Conservation (phyloP, 345 rosid species). For the Garcia nutans region DNA sequence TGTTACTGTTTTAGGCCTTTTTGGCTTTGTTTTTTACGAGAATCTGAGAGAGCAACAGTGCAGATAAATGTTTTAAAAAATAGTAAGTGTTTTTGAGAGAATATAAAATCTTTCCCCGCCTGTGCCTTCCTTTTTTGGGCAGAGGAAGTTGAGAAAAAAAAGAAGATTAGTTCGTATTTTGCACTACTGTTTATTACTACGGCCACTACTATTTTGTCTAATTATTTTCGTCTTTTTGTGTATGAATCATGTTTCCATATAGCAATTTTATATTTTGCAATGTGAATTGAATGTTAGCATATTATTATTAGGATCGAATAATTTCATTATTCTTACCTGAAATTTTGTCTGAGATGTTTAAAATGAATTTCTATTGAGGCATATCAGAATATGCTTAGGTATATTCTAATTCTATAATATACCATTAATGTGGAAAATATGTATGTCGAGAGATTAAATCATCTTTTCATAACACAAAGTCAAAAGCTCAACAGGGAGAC, state of each 20-base stretch:
- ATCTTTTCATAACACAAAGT: background rate
- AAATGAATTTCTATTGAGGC: background rate
- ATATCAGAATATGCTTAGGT: background rate
- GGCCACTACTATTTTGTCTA: background rate
- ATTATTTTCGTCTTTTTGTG: too few species aligned
- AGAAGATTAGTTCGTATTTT: constrained; percentile 14
- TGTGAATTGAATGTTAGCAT: background rate
- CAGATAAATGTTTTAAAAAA: too few species aligned
- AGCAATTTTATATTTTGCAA: background rate
- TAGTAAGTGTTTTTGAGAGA: background rate
- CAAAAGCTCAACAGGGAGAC: background rate
- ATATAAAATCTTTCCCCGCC: background rate
- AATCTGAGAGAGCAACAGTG: background rate
- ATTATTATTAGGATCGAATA: too few species aligned
- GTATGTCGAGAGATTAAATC: too few species aligned
- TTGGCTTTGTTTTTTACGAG: background rate
- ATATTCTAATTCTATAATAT: background rate
- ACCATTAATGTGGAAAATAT: background rate
- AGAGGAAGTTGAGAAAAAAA: constrained; percentile 14
- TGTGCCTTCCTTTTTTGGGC: background rate
- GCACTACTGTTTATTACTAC: too few species aligned
- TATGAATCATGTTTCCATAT: background rate
- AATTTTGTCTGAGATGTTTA: too few species aligned
- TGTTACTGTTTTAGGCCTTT: too few species aligned
- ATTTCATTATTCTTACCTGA: too few species aligned